Evolutionary conservation across 331 rosid genomes (phyloP), one percentile per base, ranked within the genome.

Genomic region (Arachis monticola): DNA sequence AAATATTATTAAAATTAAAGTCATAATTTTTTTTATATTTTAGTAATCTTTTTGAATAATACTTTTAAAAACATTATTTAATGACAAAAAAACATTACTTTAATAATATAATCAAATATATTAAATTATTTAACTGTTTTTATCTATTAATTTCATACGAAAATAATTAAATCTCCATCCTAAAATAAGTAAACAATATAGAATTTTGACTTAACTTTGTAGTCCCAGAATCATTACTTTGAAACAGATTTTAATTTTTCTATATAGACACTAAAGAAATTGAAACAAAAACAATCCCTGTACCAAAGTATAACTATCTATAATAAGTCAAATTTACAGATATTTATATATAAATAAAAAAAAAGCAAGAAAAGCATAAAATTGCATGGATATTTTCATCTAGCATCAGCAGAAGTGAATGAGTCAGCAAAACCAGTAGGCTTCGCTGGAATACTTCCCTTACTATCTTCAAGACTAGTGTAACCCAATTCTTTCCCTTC

Each of bases 341-440:
- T 4, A 2, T 35, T 2, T 35, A 35, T 35, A 35, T 35, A 38
- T 3, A 38, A 38, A 66, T 73, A 7, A 9, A 55, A 60, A 57
- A 32, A 61, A 55, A 51, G 22, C 56, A 78, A 17, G 42, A 6
- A 78, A 51, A 50, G 32, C 67, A 3, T 6, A 8, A 58, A 68
- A 70, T 69, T 31, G 50, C 61, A 68, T 17, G 60, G 41, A 71
- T 50, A 44, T 56, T 56, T 61, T 92, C 86, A 92, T 77, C 93
- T 73, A 56, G 85, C 97, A 79, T 88, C 93, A 5, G 71, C 13
- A 17, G 96, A 89, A 67, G 89, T 85, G 61, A 92, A 85, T 22
- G 92, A 92, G 8, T 90, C 87, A 47, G 96, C 92, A 69, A 92
- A 92, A 41, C 96, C 90, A 40, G 56, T 6, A 51, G 96, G 96